Percentiles rank a stretch among this genome's conserved stretches.
Evolutionary conservation across 345 rosid genomes (phyloP).

Genomic region (Combretum micranthum): DNA sequence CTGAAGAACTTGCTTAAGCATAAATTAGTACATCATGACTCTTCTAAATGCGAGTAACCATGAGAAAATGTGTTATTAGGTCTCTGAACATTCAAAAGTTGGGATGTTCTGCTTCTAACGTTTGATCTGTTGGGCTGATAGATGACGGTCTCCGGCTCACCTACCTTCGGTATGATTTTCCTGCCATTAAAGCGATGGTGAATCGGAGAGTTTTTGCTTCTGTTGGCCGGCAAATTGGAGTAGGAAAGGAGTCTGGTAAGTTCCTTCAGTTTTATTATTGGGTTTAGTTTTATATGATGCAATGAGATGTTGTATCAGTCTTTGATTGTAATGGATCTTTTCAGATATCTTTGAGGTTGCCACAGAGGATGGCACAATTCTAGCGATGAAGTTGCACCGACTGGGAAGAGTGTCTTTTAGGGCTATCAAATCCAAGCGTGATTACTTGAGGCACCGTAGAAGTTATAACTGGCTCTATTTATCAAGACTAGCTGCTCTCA

Average conservation of each 20-base stretch:
- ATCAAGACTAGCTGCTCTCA: conserved; percentile 89
- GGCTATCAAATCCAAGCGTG: conserved; percentile 97
- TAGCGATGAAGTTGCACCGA: conserved; percentile 93
- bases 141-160: conserved; percentile 97
- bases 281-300: background rate
- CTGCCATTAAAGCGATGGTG: conserved; percentile 83
- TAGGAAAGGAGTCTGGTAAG: conserved; percentile 91
- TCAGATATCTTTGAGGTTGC: conserved; percentile 91
- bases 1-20: conserved; percentile 86
- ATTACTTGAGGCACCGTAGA: conserved; percentile 81
- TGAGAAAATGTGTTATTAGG: background rate
- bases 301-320: background rate
- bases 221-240: conserved; percentile 93
- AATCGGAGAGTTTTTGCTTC: conserved; percentile 68
- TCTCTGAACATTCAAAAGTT: background rate
- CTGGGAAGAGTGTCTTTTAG: conserved; percentile 91
- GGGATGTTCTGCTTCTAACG: background rate
- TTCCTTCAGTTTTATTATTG: conserved; percentile 1
- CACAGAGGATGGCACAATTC: conserved; percentile 72
- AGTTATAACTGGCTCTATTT: conserved; percentile 88
- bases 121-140: conserved; percentile 13
- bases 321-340: conserved; percentile 10
- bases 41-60: conserved; percentile 63
- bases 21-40: conserved; percentile 83
- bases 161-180: conserved; percentile 91